Percentiles rank a stretch among this genome's conserved stretches.
These are phyloP conservation scores for Misopates orontium DNA, from an alignment of 257 asterid genomes.

Conservation along the genomic window DNA sequence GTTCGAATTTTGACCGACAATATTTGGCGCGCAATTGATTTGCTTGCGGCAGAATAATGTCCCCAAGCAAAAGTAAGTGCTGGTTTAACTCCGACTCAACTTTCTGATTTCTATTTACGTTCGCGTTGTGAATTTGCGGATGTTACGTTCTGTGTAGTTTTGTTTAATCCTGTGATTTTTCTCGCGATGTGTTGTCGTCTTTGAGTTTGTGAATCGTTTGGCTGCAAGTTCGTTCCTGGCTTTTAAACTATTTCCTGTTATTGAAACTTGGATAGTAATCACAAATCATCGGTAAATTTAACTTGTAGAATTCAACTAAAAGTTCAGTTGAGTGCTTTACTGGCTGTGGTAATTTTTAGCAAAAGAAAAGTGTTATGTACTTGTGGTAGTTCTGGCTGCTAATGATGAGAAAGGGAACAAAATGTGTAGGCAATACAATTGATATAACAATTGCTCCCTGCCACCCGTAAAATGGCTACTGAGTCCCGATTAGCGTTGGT, in stretches of 20 bases:
- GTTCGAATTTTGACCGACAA: constrained; percentile 33
- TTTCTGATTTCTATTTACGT: constrained; percentile 2
- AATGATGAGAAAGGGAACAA: constrained; percentile 1
- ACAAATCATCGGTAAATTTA: too few relatives aligned
- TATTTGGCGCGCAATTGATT: constrained; percentile 15
- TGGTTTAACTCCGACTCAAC: background rate
- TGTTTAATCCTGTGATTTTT: background rate
- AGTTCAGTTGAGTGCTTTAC: background rate
- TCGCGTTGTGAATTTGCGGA: constrained; percentile 4
- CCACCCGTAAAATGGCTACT: too few relatives aligned
- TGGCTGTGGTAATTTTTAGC: too few relatives aligned
- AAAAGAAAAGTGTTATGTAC: background rate
- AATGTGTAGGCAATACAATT: too few relatives aligned
- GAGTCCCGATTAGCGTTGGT: too few relatives aligned
- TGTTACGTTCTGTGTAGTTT: constrained; percentile 5
- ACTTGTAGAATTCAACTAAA: background rate
- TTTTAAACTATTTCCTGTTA: background rate
- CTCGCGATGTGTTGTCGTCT: too few relatives aligned
- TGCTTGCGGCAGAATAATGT: constrained; percentile 38
- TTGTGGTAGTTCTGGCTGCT: background rate
- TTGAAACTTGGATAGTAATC: background rate
- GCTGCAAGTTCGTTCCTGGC: too few relatives aligned
- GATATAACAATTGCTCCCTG: too few relatives aligned
- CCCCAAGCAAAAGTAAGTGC: constrained; percentile 61
- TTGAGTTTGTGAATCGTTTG: too few relatives aligned